A percentile compares a stretch with the other conserved stretches of the same genome.
These are phyloP conservation scores for Pisolithus thermaeus DNA, from an alignment of 1,284 basidiomycete species.

Conservation along the genomic window DNA sequence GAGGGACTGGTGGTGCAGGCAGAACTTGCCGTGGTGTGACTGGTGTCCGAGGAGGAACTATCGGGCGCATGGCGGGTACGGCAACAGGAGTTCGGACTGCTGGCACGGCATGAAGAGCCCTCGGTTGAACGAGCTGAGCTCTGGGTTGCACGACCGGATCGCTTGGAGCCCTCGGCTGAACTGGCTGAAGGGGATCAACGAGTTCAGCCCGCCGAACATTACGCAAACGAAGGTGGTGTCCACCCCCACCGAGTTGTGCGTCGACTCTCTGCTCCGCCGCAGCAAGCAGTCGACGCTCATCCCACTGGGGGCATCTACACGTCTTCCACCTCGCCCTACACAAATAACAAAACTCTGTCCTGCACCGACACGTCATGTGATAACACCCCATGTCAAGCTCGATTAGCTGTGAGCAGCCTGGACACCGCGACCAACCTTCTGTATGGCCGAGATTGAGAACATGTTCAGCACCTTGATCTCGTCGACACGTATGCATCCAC, in stretches of 20 bases:
- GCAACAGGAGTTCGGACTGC: too few relatives aligned
- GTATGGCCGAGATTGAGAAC: conserved; percentile 31
- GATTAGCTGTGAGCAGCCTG: conserved; percentile 37
- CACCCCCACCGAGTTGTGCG: conserved; percentile 8
- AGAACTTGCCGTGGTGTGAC: too few relatives aligned
- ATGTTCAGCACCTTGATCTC: conserved; percentile 18
- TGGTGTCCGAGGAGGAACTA: too few relatives aligned
- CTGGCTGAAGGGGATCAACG: too few relatives aligned
- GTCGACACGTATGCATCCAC: conserved; percentile 21
- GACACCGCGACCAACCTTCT: conserved; percentile 38
- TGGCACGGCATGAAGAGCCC: too few relatives aligned
- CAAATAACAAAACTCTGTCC: conserved; percentile 40
- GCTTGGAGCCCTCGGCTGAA: too few relatives aligned
- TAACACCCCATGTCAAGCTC: conserved; percentile 39
- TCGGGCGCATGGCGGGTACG: too few relatives aligned
- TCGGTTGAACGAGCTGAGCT: too few relatives aligned
- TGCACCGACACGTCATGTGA: conserved; percentile 44
- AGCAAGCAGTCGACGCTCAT: conserved; percentile 27
- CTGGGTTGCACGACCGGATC: too few relatives aligned
- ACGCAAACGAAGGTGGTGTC: too few relatives aligned
- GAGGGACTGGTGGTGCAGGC: too few relatives aligned
- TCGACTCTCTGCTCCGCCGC: conserved; percentile 30
- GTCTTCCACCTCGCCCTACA: conserved; percentile 32
- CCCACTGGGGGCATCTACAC: conserved; percentile 37
- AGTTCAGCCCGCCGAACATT: too few relatives aligned